Conservation (phyloP, 1,284 basidiomycete species). For the Ustilago hordei region DNA sequence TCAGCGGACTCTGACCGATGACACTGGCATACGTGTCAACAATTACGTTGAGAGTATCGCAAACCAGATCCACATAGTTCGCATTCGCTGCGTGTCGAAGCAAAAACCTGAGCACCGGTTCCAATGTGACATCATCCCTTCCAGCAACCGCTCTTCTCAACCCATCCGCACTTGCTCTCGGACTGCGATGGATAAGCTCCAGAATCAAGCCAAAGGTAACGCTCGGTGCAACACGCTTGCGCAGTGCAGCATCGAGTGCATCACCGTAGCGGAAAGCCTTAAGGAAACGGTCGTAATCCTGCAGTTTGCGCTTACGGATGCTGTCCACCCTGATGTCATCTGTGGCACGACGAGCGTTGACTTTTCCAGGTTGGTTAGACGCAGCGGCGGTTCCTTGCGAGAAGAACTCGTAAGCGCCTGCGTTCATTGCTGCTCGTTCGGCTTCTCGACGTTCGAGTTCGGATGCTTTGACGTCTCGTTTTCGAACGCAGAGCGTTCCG, state of each 20-base stretch:
- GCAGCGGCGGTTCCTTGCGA: constrained; percentile 59
- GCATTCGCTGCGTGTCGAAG: constrained; percentile 88
- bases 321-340: constrained; percentile 74
- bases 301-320: constrained; percentile 79
- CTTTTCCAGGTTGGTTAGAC: constrained; percentile 24
- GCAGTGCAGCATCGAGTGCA: constrained; percentile 76
- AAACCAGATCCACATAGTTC: constrained; percentile 87
- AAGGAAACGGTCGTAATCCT: constrained; percentile 88
- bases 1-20: constrained; percentile 90
- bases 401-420: constrained; percentile 80
- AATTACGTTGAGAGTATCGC: constrained; percentile 83
- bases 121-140: constrained; percentile 92
- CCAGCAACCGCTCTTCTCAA: constrained; percentile 86
- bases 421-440: constrained; percentile 73
- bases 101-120: constrained; percentile 87
- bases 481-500: constrained; percentile 78
- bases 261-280: constrained; percentile 95
- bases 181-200: constrained; percentile 84
- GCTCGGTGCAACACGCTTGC: constrained; percentile 54
- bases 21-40: constrained; percentile 92
- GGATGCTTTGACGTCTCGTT: constrained; percentile 79
- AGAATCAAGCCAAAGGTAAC: constrained; percentile 91
- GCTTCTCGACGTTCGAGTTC: constrained; percentile 73
- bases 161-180: constrained; percentile 76
- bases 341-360: constrained; percentile 44